phyloP scores from a whole-genome alignment of 495 filamentous ascomycete species.

The Aspergillus diversus region DNA sequence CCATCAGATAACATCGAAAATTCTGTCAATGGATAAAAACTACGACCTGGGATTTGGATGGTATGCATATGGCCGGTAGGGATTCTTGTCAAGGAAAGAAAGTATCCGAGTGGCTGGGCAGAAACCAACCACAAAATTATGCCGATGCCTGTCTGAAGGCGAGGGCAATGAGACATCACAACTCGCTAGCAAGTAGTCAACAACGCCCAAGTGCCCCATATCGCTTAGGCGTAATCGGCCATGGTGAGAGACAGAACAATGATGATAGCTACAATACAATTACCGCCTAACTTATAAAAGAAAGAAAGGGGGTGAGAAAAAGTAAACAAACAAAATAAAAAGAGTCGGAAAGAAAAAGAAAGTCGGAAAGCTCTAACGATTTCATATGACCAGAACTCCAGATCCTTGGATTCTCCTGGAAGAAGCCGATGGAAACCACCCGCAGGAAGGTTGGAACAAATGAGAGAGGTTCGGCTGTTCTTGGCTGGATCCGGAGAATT shows the following conservation, averaged over 20 bases:
- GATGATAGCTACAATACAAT: too few species aligned
- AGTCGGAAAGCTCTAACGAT: neutral
- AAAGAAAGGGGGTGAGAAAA: neutral
- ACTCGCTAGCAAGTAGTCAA: neutral
- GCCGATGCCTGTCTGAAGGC: slow-evolving; percentile 3
- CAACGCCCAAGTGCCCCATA: neutral
- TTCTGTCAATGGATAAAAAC: neutral
- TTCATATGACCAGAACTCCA: too few species aligned
- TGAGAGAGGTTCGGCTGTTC: neutral
- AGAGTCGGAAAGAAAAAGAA: neutral
- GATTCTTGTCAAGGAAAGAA: slow-evolving; percentile 1
- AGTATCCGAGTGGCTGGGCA: slow-evolving; percentile 6
- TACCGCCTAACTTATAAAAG: neutral
- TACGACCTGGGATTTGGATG: slow-evolving; percentile 1
- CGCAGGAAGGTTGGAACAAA: neutral
- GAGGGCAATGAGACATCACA: slow-evolving; percentile 1
- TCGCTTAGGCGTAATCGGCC: neutral
- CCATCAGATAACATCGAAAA: neutral
- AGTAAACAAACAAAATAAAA: neutral
- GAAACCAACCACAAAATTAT: neutral
- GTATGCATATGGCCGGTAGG: neutral
- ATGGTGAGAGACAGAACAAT: too few species aligned
- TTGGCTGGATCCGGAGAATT: slow-evolving; percentile 21
- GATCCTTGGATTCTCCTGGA: too few species aligned
- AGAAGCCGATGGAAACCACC: neutral